Base-by-base conservation (phyloP, 257 asterid species). In the Plectranthus barbatus region DNA sequence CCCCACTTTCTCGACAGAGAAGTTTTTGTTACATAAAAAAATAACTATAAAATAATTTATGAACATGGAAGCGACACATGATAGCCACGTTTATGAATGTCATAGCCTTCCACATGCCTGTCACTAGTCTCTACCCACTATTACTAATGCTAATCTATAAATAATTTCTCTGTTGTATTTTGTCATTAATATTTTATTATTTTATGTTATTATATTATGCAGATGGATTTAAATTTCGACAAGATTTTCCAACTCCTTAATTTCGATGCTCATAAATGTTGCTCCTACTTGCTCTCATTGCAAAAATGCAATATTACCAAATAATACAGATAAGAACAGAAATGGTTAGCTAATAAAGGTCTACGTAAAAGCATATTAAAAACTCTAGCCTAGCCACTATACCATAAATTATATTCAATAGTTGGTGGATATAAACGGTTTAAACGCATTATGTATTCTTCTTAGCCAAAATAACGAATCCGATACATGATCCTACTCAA, bases 21-120 rank as follows among this genome's bases (percentile, higher is more conserved):
- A 44, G 54, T 44, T 60, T 60, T 23, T n/a, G n/a, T n/a, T 15
- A 10, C 33, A 57, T 8, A 57, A 46, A 57, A 42, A 3, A 12
- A 33, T 20, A 36, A 53, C 62, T 42, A 55, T 62, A 17, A 51
- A 31, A 4, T 23, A 20, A 33, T 44, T 24, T 10, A 69, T 56
- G 15, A 24, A 34, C 36, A 64, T 42, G 9, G 36, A 49, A 33
- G 9, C 46, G 68, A 74, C 71, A 68, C 75, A 71, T 78, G 66
- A 51, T 60, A 58, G 68, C 73, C 62, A 68, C 51, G 37, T 49
- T 45, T 49, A 37, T 6, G 46, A 54, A n/a, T n/a, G n/a, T 26
- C 51, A 21, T 48, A 50, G 45, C 60, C 69, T 44, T 67, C 72
- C 75, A 74, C 70, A 64, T 74, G 72, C 62, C 75, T 20, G 56